Evolutionary conservation across 2,329 filamentous ascomycete genomes (phyloP).

Genomic region (Hypoxylon sp.): DNA sequence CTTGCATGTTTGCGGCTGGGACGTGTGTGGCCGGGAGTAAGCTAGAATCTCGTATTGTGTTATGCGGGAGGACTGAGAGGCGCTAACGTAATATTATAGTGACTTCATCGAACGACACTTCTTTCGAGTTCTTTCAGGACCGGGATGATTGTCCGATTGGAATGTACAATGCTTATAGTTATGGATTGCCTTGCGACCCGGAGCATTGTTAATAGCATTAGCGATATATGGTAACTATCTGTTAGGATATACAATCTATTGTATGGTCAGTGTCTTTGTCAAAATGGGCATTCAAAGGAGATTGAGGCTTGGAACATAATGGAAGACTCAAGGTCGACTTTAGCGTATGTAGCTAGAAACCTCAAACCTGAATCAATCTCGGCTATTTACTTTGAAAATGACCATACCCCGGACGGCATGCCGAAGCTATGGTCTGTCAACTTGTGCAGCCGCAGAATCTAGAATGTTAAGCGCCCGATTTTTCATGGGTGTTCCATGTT

Average conservation of each 20-base stretch:
- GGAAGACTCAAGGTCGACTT: background rate
- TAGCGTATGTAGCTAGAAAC: background rate
- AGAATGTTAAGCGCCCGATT: constrained; percentile 19
- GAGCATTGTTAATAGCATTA: constrained; percentile 18
- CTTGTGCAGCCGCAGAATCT: background rate
- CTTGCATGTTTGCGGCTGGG: constrained; percentile 52
- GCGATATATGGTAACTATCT: background rate
- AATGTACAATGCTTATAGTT: constrained; percentile 53
- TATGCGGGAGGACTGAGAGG: background rate
- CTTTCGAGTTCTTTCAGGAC: constrained; percentile 53
- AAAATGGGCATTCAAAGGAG: background rate
- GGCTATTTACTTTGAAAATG: background rate
- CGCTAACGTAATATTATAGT: constrained; percentile 44
- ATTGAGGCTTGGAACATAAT: background rate
- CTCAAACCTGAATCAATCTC: background rate
- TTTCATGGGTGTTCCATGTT: background rate
- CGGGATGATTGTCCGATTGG: constrained; percentile 51
- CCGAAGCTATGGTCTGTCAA: constrained; percentile 3
- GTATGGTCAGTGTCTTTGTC: background rate
- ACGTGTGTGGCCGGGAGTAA: constrained; percentile 53
- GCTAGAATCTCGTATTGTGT: background rate
- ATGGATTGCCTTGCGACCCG: constrained; percentile 48
- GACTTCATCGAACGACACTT: constrained; percentile 54
- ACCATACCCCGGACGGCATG: constrained; percentile 3
- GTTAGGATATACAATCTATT: background rate